Conservation (phyloP, 176 grass and related monocot genomes). For the Panicum miliaceum region DNA sequence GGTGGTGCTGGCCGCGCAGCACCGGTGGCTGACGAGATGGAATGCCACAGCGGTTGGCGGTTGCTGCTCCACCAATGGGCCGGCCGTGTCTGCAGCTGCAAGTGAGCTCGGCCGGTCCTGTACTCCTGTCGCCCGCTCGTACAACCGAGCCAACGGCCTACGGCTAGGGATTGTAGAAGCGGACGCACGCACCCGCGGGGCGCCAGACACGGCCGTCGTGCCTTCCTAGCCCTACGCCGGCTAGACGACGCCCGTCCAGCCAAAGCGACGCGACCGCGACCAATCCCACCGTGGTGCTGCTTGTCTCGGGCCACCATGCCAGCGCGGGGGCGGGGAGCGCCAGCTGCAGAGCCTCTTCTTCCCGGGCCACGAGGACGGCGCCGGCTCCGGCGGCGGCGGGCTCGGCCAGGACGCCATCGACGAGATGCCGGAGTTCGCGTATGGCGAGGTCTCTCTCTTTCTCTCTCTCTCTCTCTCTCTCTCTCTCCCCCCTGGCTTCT, state of each 20-base stretch:
- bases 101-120: background rate
- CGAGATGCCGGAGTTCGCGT: slow-evolving; percentile 77
- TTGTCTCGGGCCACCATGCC: slow-evolving; percentile 54
- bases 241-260: background rate
- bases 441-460: too few species aligned
- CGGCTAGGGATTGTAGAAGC: background rate
- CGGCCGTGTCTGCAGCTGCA: background rate
- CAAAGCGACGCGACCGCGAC: background rate
- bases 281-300: background rate
- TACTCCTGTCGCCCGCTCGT: background rate
- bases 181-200: background rate
- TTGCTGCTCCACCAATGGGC: background rate
- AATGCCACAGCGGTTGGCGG: too few species aligned
- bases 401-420: slow-evolving; percentile 77
- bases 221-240: background rate
- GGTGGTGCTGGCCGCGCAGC: background rate
- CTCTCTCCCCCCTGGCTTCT: too few species aligned
- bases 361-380: slow-evolving; percentile 40
- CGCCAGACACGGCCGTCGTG: background rate
- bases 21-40: background rate
- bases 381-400: slow-evolving; percentile 29
- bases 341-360: slow-evolving; percentile 88
- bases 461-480: too few species aligned
- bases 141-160: background rate
- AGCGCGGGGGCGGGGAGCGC: slow-evolving; percentile 59